phyloP scores from a whole-genome alignment of 495 filamentous ascomycete genomes.

The Tuber aestivum region DNA sequence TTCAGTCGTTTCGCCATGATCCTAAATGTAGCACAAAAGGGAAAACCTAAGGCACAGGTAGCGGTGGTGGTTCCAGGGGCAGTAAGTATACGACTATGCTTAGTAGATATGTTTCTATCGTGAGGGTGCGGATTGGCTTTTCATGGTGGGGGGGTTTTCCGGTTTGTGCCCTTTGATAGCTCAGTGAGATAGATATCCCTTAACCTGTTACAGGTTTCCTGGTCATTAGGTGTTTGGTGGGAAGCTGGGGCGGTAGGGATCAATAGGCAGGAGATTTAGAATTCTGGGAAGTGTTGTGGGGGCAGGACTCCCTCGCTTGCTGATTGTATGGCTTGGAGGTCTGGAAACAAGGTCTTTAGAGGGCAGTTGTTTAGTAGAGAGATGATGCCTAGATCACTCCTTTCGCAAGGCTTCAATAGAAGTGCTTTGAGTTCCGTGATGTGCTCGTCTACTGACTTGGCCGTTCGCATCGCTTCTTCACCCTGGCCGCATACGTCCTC shows the following conservation, averaged over 20 bases:
- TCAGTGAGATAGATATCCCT: neutral
- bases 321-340: conserved; percentile 2
- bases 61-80: neutral
- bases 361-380: conserved; percentile 27
- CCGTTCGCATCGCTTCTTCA: neutral
- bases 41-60: too few species aligned
- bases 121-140: conserved; percentile 17
- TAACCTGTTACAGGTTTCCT: conserved; percentile 12
- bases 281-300: neutral
- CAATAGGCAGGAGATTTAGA: conserved; percentile 7
- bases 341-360: conserved; percentile 19
- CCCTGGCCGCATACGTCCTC: neutral
- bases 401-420: neutral
- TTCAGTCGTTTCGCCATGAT: neutral
- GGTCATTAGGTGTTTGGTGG: conserved; percentile 8
- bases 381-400: conserved; percentile 22
- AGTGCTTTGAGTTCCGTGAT: neutral
- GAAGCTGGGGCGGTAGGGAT: neutral
- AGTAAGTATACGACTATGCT: conserved; percentile 20
- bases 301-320: conserved; percentile 10
- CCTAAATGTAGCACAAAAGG: neutral
- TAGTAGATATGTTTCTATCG: conserved; percentile 25
- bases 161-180: conserved; percentile 10
- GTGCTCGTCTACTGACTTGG: neutral
- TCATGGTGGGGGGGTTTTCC: conserved; percentile 13